These are phyloP conservation scores for Apiospora arundinis DNA, from an alignment of 2,329 filamentous ascomycete species.

Conservation along the genomic window DNA sequence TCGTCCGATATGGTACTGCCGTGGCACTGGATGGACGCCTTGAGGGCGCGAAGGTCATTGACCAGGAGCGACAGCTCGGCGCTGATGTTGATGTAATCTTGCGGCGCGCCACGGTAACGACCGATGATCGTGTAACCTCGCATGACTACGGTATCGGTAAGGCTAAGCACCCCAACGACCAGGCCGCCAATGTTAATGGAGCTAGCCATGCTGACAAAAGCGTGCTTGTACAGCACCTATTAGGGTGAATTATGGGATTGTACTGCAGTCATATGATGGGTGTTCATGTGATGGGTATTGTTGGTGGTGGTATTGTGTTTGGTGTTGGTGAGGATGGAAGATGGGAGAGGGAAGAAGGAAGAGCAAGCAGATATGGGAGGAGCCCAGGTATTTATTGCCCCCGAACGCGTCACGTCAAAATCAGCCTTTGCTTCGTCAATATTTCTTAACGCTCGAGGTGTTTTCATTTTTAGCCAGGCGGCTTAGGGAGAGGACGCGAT, in stretches of 20 bases:
- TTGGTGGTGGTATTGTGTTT: neutral
- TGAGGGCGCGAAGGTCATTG: neutral
- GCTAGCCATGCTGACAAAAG: neutral
- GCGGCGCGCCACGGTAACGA: neutral
- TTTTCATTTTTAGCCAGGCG: neutral
- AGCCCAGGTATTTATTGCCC: neutral
- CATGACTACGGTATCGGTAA: neutral
- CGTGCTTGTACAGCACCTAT: neutral
- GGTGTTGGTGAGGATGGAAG: neutral
- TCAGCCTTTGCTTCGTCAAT: neutral
- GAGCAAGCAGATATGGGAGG: neutral
- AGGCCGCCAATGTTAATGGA: neutral
- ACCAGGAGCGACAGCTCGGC: neutral
- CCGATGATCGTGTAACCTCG: neutral
- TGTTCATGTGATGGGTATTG: neutral
- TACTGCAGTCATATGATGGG: neutral
- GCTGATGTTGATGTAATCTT: neutral
- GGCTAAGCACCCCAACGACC: neutral
- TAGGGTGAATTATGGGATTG: neutral
- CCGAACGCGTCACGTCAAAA: neutral
- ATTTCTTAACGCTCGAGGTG: too few relatives aligned
- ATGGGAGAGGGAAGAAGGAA: neutral
- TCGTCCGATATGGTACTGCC: too few relatives aligned
- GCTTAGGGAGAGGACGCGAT: neutral
- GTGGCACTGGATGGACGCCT: neutral